Base-by-base conservation (phyloP, 2,329 filamentous ascomycete genomes). In the Elsinoe batatas region DNA sequence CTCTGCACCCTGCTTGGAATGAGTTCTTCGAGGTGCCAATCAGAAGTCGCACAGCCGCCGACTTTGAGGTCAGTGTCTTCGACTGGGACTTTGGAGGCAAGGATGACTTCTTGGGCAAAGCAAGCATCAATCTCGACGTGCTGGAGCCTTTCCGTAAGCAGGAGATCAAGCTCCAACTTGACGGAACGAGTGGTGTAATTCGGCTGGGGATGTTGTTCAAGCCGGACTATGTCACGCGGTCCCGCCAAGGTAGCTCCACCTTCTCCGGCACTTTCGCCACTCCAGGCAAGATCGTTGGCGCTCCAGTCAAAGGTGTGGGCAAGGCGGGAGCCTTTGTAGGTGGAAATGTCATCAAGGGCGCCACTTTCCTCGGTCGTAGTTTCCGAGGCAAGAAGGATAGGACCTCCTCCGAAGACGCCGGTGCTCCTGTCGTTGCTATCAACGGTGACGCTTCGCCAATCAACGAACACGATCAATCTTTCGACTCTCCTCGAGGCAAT, bases 61-160 rank as follows among this genome's bases (percentile, higher is more conserved):
- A 93, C 22, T 93, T 98, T 71, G 79, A 78, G 32, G 83, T 89
- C 64, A 87, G 88, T 56, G 84, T 97, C 2, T 95, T 85, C 68
- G 93, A 98, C 67, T 98, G 91, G 81, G 93, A 98, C 69, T 95
- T 97, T 75, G 91, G 88, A 47, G 90, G 95, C 69, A 91, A 91
- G 71, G 89, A 91, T 1, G 93, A 98, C 70, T 87, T 86, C 68
- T 74, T 98, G n/a, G 93, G 93, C 43, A 79, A 78, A 58, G 78
- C 88, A 0, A 73, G 75, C 3, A 88, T 98, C 65, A 83, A 88
- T 63, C 79, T 98, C 13, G 82, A 85, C 50, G 71, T 83, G 32
- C 77, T 98, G 6, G 89, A 95, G 63, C 93, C 93, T 0, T 96
- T 97, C 76, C 80, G 80, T 66, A 80, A 83, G 10, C 82, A 87